Evolutionary conservation across 306 rosid genomes (phyloP).

Genomic region (Begonia masoniana): DNA sequence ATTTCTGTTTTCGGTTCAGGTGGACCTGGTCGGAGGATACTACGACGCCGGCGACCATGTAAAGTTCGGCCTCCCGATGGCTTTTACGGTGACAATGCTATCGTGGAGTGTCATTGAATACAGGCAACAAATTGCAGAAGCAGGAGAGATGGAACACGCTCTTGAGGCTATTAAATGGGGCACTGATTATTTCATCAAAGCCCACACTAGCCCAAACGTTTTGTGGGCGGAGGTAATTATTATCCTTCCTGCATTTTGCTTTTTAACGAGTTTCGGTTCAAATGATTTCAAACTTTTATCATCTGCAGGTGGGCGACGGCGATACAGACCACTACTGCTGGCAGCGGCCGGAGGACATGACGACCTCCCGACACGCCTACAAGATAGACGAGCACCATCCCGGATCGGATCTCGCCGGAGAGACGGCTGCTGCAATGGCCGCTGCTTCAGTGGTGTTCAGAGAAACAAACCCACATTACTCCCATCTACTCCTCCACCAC

Average conservation of each 20-base stretch:
- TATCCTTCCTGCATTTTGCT: not conserved
- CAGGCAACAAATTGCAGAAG: constrained; percentile 46
- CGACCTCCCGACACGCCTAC: constrained; percentile 86
- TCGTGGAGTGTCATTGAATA: constrained; percentile 80
- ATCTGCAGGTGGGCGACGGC: constrained; percentile 81
- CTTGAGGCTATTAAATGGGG: constrained; percentile 97
- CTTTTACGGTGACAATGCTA: constrained; percentile 92
- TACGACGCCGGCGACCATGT: constrained; percentile 99
- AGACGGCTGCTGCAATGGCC: constrained; percentile 89
- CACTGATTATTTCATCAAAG: constrained; percentile 92
- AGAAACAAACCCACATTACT: constrained; percentile 73
- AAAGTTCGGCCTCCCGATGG: constrained; percentile 94
- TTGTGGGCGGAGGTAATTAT: constrained; percentile 80
- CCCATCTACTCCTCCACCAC: constrained; percentile 75
- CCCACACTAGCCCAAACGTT: constrained; percentile 84
- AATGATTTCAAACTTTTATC: not conserved
- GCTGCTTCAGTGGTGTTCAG: constrained; percentile 74
- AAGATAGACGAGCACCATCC: constrained; percentile 70
- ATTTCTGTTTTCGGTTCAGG: constrained; percentile 25
- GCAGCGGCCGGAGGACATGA: constrained; percentile 98
- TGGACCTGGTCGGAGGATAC: constrained; percentile 92
- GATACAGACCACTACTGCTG: constrained; percentile 97
- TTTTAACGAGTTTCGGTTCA: too few relatives aligned
- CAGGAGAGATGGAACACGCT: constrained; percentile 73
- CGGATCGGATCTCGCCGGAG: constrained; percentile 98